Conservation (phyloP, 1,139 yeast species). For the Hyphopichia wangnamkhiaoensis region DNA sequence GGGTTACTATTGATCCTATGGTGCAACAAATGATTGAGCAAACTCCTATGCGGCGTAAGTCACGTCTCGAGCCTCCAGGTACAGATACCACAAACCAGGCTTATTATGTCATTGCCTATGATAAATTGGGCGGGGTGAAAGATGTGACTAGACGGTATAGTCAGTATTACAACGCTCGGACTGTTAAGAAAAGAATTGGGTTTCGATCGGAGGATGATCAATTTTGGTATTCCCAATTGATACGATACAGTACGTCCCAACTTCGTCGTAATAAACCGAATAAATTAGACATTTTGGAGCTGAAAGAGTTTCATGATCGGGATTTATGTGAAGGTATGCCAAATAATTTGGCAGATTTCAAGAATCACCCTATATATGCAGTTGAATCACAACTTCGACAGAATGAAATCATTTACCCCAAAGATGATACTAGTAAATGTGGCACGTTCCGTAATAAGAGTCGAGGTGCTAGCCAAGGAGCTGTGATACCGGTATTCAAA, state of each 20-base stretch:
- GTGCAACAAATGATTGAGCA: slow-evolving; percentile 64
- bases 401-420: slow-evolving; percentile 72
- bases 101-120: slow-evolving; percentile 77
- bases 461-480: slow-evolving; percentile 30
- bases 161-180: slow-evolving; percentile 67
- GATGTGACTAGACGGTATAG: slow-evolving; percentile 90
- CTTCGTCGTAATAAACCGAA: slow-evolving; percentile 31
- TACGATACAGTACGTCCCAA: slow-evolving; percentile 32
- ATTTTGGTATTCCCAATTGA: slow-evolving; percentile 59
- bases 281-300: slow-evolving; percentile 66
- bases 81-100: slow-evolving; percentile 60
- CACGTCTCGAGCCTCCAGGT: slow-evolving; percentile 77
- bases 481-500: slow-evolving; percentile 60
- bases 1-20: slow-evolving; percentile 88
- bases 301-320: slow-evolving; percentile 65
- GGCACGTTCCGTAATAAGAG: slow-evolving; percentile 61
- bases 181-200: slow-evolving; percentile 68
- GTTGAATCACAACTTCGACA: slow-evolving; percentile 71
- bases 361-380: slow-evolving; percentile 85
- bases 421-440: slow-evolving; percentile 55
- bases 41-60: slow-evolving; percentile 56
- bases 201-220: slow-evolving; percentile 56
- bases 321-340: slow-evolving; percentile 87
- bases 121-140: slow-evolving; percentile 59
- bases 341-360: slow-evolving; percentile 75